Conservation (phyloP, 371 early-diverging fungal genomes). For the Sporodiniella umbellata region DNA sequence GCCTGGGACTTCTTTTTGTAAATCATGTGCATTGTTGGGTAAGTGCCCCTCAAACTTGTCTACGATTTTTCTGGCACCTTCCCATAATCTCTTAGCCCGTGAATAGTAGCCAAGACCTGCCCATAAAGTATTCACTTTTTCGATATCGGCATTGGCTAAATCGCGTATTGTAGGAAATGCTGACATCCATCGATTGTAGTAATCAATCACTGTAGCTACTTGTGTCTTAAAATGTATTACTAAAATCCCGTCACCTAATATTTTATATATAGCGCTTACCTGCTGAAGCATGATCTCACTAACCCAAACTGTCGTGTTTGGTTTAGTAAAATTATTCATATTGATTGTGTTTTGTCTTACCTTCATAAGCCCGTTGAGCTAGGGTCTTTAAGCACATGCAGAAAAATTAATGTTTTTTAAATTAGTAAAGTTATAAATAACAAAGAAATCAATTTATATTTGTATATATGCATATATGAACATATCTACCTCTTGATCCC, state of each 20-base stretch:
- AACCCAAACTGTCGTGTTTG: conserved; percentile 65
- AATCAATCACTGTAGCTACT: conserved; percentile 72
- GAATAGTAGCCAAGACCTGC: conserved; percentile 84
- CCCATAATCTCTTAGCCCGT: conserved; percentile 68
- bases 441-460: no score
- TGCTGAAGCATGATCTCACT: conserved; percentile 87
- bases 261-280: conserved; percentile 15
- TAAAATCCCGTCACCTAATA: no score
- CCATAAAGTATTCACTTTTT: conserved; percentile 75
- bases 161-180: conserved; percentile 73
- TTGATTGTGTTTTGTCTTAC: conserved; percentile 28
- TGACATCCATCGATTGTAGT: conserved; percentile 74
- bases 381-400: no score
- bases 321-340: not conserved
- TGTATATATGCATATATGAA: not conserved
- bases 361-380: conserved; percentile 69
- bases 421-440: not conserved
- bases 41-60: conserved; percentile 52
- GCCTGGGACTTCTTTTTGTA: conserved; percentile 70
- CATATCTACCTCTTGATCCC: conserved; percentile 20
- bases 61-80: conserved; percentile 68
- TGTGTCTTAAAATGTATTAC: no score
- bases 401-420: no score
- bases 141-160: conserved; percentile 66
- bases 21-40: conserved; percentile 52